Evolutionary conservation across 2,329 filamentous ascomycete genomes (phyloP).

Genomic region (Apiospora marii): DNA sequence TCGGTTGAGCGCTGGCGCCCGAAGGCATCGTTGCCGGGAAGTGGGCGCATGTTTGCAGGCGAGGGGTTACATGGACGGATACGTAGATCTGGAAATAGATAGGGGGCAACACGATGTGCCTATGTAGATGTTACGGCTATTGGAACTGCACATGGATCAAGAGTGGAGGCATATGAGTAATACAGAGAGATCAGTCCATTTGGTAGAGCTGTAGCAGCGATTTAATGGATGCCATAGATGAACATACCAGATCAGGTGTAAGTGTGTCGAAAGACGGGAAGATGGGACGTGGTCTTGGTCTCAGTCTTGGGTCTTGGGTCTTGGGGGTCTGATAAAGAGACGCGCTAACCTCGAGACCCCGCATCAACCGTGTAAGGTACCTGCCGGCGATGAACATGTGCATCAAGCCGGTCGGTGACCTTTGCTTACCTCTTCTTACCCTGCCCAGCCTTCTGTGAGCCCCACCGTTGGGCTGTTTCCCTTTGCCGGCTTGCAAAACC

Average conservation of each 20-base stretch:
- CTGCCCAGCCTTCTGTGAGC: constrained; percentile 3
- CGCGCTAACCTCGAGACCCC: constrained; percentile 19
- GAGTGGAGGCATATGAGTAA: background rate
- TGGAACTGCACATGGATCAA: constrained; percentile 7
- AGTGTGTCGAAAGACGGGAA: constrained; percentile 2
- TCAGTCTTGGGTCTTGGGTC: background rate
- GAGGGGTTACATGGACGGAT: constrained; percentile 28
- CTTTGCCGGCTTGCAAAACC: background rate
- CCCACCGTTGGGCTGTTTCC: background rate
- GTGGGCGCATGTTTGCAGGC: constrained; percentile 50
- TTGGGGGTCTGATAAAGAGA: constrained; percentile 20
- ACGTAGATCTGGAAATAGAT: constrained; percentile 28
- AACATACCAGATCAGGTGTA: constrained; percentile 13
- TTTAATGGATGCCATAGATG: constrained; percentile 12
- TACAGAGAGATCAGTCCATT: constrained; percentile 10
- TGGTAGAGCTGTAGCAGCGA: background rate
- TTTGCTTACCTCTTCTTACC: background rate
- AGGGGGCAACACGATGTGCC: constrained; percentile 17
- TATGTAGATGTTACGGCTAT: background rate
- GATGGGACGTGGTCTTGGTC: constrained; percentile 11
- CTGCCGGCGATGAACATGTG: constrained; percentile 19
- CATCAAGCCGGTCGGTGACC: constrained; percentile 1
- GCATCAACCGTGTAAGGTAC: constrained; percentile 19
- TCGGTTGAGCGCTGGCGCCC: constrained; percentile 50
- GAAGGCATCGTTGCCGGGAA: constrained; percentile 53